A percentile compares a stretch with the other conserved stretches of the same genome.
Evolutionary conservation across 495 filamentous ascomycete species (phyloP).

Genomic region (Penicillium tannophilum): DNA sequence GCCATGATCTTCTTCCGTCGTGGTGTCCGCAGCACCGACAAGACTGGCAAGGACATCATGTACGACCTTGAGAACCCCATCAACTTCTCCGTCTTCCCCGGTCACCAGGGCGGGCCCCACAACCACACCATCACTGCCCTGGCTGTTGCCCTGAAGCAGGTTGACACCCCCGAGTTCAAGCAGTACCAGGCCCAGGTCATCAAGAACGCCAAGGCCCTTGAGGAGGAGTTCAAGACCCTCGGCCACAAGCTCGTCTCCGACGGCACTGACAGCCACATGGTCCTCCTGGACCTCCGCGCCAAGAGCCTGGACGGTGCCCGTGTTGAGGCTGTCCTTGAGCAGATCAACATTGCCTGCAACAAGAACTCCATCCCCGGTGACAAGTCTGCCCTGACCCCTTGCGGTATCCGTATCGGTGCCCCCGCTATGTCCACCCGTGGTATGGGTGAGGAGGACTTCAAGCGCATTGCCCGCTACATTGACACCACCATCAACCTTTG

Average conservation of each 20-base stretch:
- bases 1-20: conserved; percentile 99
- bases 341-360: conserved; percentile 98
- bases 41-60: conserved; percentile 84
- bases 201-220: conserved; percentile 88
- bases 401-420: conserved; percentile 92
- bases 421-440: conserved; percentile 97
- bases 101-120: conserved; percentile 98
- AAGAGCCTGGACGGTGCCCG: conserved; percentile 85
- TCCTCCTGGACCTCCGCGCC: conserved; percentile 85
- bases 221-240: conserved; percentile 65
- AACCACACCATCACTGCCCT: conserved; percentile 99
- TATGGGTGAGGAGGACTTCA: conserved; percentile 91
- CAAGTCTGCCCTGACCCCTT: conserved; percentile 94
- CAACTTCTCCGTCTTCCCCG: conserved; percentile 99
- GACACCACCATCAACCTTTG: conserved; percentile 78
- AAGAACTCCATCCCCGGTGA: conserved; percentile 99
- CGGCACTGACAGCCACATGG: conserved; percentile 98
- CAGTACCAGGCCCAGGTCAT: conserved; percentile 93
- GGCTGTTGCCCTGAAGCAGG: conserved; percentile 95
- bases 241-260: conserved; percentile 93
- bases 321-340: conserved; percentile 94
- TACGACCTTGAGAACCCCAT: conserved; percentile 96
- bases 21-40: conserved; percentile 87
- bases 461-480: conserved; percentile 86
- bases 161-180: conserved; percentile 89